These are phyloP conservation scores for Celoporthe dispersa DNA, from an alignment of 2,329 filamentous ascomycete genomes.

Conservation along the genomic window DNA sequence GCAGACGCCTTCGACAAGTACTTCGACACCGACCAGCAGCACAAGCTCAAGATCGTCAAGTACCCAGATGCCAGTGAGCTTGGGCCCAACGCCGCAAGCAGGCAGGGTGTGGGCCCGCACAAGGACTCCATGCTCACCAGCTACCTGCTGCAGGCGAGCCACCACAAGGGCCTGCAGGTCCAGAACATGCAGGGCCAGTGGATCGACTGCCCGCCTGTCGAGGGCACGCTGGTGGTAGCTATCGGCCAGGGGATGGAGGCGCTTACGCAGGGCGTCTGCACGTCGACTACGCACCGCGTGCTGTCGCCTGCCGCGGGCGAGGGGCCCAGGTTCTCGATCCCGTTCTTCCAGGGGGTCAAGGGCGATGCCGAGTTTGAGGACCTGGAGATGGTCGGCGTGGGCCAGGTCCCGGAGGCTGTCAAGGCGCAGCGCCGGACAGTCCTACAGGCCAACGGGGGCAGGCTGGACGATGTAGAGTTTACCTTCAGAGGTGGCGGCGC, in stretches of 20 bases:
- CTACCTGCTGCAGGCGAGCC: conserved; percentile 79
- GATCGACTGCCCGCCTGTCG: conserved; percentile 80
- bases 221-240: conserved; percentile 80
- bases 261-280: conserved; percentile 80
- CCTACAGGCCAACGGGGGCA: conserved; percentile 58
- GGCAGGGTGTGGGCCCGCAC: conserved; percentile 72
- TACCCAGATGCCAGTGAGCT: conserved; percentile 75
- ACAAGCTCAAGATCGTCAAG: conserved; percentile 89
- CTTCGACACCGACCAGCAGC: conserved; percentile 76
- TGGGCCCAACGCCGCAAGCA: conserved; percentile 82
- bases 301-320: conserved; percentile 71
- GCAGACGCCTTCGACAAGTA: conserved; percentile 74
- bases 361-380: conserved; percentile 80
- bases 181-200: conserved; percentile 79
- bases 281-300: conserved; percentile 81
- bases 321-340: conserved; percentile 77
- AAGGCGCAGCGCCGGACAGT: conserved; percentile 64
- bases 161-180: conserved; percentile 79
- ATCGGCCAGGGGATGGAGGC: conserved; percentile 89
- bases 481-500: conserved; percentile 75
- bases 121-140: conserved; percentile 83
- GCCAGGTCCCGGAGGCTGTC: conserved; percentile 64
- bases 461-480: conserved; percentile 81
- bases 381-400: conserved; percentile 66
- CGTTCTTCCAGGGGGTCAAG: conserved; percentile 87